Conservation (phyloP, 192 early-diverging fungal genomes). For the Thamnidium elegans region DNA sequence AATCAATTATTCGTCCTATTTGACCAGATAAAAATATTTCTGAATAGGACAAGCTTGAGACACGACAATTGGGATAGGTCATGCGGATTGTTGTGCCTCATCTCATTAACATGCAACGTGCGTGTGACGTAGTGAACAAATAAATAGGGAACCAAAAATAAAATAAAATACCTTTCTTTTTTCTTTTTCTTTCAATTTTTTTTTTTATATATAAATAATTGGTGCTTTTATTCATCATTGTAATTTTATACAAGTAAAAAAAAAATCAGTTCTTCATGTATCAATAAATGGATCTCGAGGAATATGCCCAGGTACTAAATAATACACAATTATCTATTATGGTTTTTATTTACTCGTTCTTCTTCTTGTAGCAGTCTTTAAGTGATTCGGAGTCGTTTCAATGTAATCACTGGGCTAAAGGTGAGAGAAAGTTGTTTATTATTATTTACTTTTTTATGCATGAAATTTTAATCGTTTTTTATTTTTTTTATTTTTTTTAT, state of each 20-base stretch:
- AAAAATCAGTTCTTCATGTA: slow-evolving; percentile 6
- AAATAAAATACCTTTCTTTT: not conserved
- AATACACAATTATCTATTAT: not conserved
- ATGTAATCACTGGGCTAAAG: slow-evolving; percentile 14
- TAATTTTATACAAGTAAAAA: not conserved
- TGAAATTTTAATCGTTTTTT: not conserved
- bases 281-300: slow-evolving; percentile 26
- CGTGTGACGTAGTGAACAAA: too few species aligned
- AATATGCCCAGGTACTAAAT: slow-evolving; percentile 14
- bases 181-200: not conserved
- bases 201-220: not conserved
- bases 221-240: not conserved
- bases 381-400: slow-evolving; percentile 11
- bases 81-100: too few species aligned
- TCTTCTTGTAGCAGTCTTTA: slow-evolving; percentile 16
- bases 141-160: too few species aligned
- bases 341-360: not conserved
- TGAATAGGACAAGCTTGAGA: too few species aligned
- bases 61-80: too few species aligned
- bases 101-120: too few species aligned
- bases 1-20: too few species aligned
- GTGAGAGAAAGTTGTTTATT: not conserved
- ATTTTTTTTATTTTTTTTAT: too few species aligned
- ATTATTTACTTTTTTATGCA: not conserved
- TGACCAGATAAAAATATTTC: too few species aligned